Evolutionary conservation across 768 basidiomycete species (phyloP).

Genomic region (Lepiota venenata): DNA sequence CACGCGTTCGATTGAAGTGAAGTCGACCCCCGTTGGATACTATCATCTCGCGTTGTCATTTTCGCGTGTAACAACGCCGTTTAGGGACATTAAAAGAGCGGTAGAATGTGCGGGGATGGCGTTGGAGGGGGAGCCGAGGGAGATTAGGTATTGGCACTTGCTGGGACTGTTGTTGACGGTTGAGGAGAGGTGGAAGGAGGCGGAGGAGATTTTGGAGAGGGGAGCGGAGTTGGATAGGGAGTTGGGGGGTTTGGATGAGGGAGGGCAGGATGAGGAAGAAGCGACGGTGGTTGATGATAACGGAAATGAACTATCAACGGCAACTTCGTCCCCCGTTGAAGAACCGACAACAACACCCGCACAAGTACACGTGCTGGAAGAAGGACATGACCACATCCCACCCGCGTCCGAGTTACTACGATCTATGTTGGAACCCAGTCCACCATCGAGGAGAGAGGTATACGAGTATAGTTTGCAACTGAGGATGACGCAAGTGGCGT

Average conservation of each 20-base stretch:
- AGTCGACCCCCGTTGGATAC: constrained; percentile 54
- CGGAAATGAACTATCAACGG: too few relatives aligned
- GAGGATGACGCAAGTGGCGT: constrained; percentile 78
- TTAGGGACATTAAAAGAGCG: constrained; percentile 65
- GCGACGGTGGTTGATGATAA: too few relatives aligned
- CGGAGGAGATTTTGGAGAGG: constrained; percentile 72
- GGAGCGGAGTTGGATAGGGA: constrained; percentile 59
- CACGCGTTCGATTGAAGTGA: constrained; percentile 39
- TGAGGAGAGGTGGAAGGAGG: constrained; percentile 75
- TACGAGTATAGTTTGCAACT: constrained; percentile 83
- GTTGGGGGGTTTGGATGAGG: constrained; percentile 18
- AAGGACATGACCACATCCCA: constrained; percentile 29
- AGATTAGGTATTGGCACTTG: constrained; percentile 86
- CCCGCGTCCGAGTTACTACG: constrained; percentile 26
- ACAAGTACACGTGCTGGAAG: constrained; percentile 29
- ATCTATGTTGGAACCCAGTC: constrained; percentile 23
- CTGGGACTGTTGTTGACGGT: constrained; percentile 80
- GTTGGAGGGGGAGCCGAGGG: constrained; percentile 62
- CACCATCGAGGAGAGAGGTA: constrained; percentile 49
- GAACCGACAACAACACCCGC: too few relatives aligned
- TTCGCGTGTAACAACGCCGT: constrained; percentile 58
- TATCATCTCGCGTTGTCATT: constrained; percentile 83
- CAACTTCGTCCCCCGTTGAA: too few relatives aligned
- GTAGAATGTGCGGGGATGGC: constrained; percentile 65
- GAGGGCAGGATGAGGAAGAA: constrained; percentile 10